Evolutionary conservation across 331 rosid species (phyloP), one percentile per base, ranked within the genome.

Genomic region (Malus hybrid): DNA sequence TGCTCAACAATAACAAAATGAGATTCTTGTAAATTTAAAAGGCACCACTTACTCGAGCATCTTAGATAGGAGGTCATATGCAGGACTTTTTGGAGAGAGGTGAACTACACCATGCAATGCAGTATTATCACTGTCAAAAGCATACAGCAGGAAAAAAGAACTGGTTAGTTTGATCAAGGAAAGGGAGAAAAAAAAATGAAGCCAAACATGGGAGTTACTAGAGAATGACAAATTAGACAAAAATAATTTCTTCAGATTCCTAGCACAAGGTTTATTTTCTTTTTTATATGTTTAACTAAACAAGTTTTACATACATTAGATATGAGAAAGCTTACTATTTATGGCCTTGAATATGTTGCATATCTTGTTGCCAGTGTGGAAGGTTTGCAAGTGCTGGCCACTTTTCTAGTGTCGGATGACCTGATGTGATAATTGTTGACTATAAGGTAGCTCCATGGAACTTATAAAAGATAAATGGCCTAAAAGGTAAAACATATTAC

Each of bases 381-480:
- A 92, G 97, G 85, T 86, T 74, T 75, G 93, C 89, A 32, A 94
- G 90, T 70, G 97, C 80, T 75, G 99, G 97, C 99, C 99, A 94
- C 92, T 92, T 94, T 68, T 94, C 99, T 71, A 82, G 63, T 4
- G 97, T 94, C 60, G 99, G 99, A 84, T 94, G 99, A 78, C 99
- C 99, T 94, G 81, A 75, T 71, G 80, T 76, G 84, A 75, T 73
- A 87, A 86, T 72, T 63, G 81, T 71, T 77, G 66, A 82, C 77
- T 79, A 46, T 78, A 63, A 84, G 76, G 63, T 69, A 63, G 72
- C 61, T 80, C 74, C 75, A 71, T 75, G 70, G 77, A 61, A 78
- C 62, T 79, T 77, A 67, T 48, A 56, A 83, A 72, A 82, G 75
- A 76, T 68, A 68, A 73, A 75, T 14, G 4, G 58, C 32, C 16